These are phyloP conservation scores for Candida loeiensis DNA, from an alignment of 805 yeast species.

Conservation along the genomic window DNA sequence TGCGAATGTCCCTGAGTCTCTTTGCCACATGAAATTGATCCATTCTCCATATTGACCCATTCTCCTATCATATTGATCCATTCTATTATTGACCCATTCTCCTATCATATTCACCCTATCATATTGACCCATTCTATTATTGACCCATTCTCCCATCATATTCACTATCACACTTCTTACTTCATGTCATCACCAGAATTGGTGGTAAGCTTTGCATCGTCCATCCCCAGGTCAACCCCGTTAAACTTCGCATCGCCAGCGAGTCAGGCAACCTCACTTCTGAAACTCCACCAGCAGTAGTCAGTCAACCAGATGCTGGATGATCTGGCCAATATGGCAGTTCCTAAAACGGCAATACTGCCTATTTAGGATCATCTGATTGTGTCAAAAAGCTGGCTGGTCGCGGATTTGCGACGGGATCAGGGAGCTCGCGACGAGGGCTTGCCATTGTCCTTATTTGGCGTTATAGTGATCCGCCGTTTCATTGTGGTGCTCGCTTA, in stretches of 20 bases:
- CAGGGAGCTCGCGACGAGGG: neutral
- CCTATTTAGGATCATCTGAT: neutral
- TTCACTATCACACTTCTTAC: too few relatives aligned
- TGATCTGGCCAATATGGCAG: neutral
- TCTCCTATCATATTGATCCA: too few relatives aligned
- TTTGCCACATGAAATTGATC: too few relatives aligned
- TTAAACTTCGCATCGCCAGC: neutral
- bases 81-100: too few relatives aligned
- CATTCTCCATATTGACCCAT: too few relatives aligned
- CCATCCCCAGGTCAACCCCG: too few relatives aligned
- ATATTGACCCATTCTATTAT: too few relatives aligned
- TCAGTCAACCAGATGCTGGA: neutral
- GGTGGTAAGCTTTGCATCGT: too few relatives aligned
- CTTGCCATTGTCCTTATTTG: neutral
- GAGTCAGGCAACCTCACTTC: neutral
- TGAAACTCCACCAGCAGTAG: neutral
- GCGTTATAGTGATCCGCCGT: neutral
- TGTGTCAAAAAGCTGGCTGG: neutral
- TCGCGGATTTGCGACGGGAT: neutral
- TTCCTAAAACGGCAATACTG: neutral
- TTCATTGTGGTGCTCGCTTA: neutral
- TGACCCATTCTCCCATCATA: too few relatives aligned
- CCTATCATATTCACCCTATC: too few relatives aligned
- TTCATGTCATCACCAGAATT: too few relatives aligned
- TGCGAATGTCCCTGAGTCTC: too few relatives aligned